Percentiles rank a stretch among this genome's conserved stretches.
Conservation (phyloP, 345 rosid genomes). For the Salix purpurea region DNA sequence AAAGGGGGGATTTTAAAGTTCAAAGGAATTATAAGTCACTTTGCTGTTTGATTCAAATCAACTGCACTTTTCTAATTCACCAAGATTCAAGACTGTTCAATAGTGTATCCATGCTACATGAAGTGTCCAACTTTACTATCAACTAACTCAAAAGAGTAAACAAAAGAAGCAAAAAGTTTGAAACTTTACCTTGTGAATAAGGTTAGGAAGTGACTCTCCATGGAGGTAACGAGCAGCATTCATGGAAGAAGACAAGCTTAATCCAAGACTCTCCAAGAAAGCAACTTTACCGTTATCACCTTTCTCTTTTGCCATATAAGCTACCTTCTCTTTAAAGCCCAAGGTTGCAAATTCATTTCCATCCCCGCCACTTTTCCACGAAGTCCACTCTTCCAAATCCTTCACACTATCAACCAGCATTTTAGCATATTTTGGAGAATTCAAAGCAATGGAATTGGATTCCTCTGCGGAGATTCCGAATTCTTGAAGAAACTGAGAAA, state of each 20-base stretch:
- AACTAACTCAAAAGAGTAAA: background rate
- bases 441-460: conserved; percentile 40
- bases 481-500: conserved; percentile 47
- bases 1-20: too few relatives aligned
- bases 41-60: too few relatives aligned
- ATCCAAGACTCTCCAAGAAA: conserved; percentile 78
- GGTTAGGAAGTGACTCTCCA: conserved; percentile 47
- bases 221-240: conserved; percentile 65
- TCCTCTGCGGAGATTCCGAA: conserved; percentile 50
- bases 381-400: conserved; percentile 75
- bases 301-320: conserved; percentile 63
- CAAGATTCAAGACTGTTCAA: background rate
- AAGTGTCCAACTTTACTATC: background rate
- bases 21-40: too few relatives aligned
- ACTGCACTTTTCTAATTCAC: too few relatives aligned
- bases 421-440: conserved; percentile 48
- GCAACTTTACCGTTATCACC: conserved; percentile 78
- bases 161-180: background rate
- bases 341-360: conserved; percentile 24
- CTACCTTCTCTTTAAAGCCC: conserved; percentile 64
- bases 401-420: conserved; percentile 54
- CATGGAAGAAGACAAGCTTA: conserved; percentile 66
- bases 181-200: conserved; percentile 49
- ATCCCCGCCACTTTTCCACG: conserved; percentile 35
- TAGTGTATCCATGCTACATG: background rate